These are phyloP conservation scores for Xylaria palmicola DNA, from an alignment of 495 filamentous ascomycete genomes.

Conservation along the genomic window DNA sequence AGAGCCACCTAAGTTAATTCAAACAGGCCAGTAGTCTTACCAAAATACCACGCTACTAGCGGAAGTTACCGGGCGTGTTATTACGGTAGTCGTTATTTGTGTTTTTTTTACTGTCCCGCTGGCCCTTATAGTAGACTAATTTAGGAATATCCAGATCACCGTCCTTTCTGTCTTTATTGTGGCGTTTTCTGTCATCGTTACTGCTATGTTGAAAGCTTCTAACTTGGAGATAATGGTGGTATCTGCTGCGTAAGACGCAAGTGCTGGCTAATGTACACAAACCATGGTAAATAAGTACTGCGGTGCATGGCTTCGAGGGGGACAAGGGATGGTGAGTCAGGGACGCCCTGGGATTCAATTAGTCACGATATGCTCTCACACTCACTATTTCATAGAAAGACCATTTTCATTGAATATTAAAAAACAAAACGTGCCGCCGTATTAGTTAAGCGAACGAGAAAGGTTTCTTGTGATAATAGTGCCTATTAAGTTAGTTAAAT, in stretches of 20 bases:
- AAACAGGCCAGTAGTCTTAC: neutral
- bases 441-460: too few species aligned
- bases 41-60: neutral
- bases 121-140: neutral
- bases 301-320: too few species aligned
- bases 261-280: too few species aligned
- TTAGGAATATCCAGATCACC: neutral
- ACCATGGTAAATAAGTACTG: too few species aligned
- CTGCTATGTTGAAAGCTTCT: constrained; percentile 24
- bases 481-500: too few species aligned
- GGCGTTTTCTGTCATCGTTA: constrained; percentile 16
- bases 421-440: too few species aligned
- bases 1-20: neutral
- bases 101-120: neutral
- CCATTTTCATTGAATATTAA: too few species aligned
- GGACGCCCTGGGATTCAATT: too few species aligned
- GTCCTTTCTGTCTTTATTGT: neutral
- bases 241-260: constrained; percentile 31
- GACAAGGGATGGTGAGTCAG: too few species aligned
- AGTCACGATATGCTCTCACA: too few species aligned
- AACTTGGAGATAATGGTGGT: constrained; percentile 30
- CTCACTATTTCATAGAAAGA: too few species aligned
- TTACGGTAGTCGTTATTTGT: neutral
- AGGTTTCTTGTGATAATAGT: too few species aligned
- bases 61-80: neutral